Conservation (phyloP, 202 grass and related monocot species). For the Eragrostis tef region DNA sequence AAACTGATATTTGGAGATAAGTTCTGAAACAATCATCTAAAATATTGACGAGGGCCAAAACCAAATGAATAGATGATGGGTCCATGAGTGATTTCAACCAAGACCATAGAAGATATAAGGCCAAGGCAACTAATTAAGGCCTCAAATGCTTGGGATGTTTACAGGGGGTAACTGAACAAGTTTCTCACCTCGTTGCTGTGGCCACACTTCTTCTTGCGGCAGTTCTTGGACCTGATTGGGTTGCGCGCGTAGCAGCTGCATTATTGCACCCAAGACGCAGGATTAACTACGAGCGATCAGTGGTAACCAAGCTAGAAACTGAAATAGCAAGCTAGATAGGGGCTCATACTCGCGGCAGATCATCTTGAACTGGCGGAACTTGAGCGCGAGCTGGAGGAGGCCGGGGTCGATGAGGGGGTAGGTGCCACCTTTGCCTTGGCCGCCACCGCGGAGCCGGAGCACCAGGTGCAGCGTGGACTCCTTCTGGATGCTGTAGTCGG, state of each 20-base stretch:
- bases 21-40: background rate
- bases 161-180: background rate
- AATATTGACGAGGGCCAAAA: no score
- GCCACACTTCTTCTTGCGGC: slow-evolving; percentile 18
- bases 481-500: slow-evolving; percentile 50
- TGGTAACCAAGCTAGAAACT: background rate
- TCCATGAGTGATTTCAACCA: no score
- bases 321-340: background rate
- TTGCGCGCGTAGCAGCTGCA: slow-evolving; percentile 23
- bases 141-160: background rate
- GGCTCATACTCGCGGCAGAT: slow-evolving; percentile 17
- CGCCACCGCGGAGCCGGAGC: slow-evolving; percentile 18
- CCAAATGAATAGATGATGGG: no score
- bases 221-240: slow-evolving; percentile 6
- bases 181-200: background rate
- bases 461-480: slow-evolving; percentile 45
- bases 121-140: background rate
- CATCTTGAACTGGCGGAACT: slow-evolving; percentile 28
- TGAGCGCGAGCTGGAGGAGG: slow-evolving; percentile 30
- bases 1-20: background rate
- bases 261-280: background rate
- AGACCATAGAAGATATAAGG: no score
- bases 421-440: background rate
- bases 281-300: background rate
- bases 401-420: slow-evolving; percentile 22